Base-by-base conservation (phyloP, 106 monocot genomes). In the Hemerocallis citrina region DNA sequence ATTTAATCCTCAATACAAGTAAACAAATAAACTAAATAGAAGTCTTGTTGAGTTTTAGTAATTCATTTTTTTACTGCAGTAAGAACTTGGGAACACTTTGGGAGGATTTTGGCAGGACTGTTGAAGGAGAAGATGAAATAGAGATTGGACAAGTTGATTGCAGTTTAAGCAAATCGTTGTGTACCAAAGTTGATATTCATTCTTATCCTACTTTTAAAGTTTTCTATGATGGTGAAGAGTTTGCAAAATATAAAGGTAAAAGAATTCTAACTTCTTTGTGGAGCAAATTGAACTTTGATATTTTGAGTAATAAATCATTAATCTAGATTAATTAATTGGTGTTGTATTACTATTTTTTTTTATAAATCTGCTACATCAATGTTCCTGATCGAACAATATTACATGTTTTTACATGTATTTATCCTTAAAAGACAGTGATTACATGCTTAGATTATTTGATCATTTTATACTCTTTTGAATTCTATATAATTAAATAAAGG, bases 241-340 rank as follows among this genome's bases (percentile, higher is more conserved):
- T 96, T 68, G 75, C 91, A 29, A 96, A 75, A 66, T 91, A 87
- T 52, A 84, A 87, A 91, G 96, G 96, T 96, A 81, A n/a, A n/a
- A n/a, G n/a, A n/a, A 55, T 20, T 44, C 59, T 27, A 41, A 66
- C n/a, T 34, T 8, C 13, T 32, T 20, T 16, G 15, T 34, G 22
- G n/a, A 15, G 13, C 4, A 17, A 23, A 39, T 63, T 56, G 7
- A 28, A 57, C 17, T 0, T 46, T 52, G 24, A 37, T 34, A 9
- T 57, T 10, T 55, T 57, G 20, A 20, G 35, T 35, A 13, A 19
- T 57, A 17, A n/a, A 7, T 9, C 52, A 54, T 31, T 54, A 15
- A 15, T 31, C 20, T 31, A 54, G 4, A 3, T 31, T 54, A 13
- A 3, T 54, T 16, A 16, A 30, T 49, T 2, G 7, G 4, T 20